A percentile compares a stretch with the other conserved stretches of the same genome.
Conservation (phyloP, 192 early-diverging fungal genomes). For the Jimgerdemannia lactiflua region DNA sequence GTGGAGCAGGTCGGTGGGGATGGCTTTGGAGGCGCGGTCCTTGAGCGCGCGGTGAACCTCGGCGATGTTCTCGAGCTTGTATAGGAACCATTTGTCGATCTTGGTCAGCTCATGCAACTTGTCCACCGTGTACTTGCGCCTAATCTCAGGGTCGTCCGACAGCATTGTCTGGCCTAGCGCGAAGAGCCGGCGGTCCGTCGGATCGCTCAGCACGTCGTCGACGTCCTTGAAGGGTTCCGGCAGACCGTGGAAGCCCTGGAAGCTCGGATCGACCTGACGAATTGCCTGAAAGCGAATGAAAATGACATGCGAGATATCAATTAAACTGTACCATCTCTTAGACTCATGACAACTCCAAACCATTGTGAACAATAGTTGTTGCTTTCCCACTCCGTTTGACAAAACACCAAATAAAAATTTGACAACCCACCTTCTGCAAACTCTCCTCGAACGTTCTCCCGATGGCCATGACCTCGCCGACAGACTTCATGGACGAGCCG, state of each 20-base stretch:
- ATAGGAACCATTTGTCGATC: conserved; percentile 89
- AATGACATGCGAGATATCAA: conserved; percentile 10
- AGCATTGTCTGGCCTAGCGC: conserved; percentile 84
- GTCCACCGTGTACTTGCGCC: conserved; percentile 74
- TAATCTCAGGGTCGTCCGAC: conserved; percentile 26
- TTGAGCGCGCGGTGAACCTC: conserved; percentile 47
- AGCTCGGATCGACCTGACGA: conserved; percentile 92
- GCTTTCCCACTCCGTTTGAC: no score
- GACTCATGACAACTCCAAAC: no score
- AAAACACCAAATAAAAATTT: no score
- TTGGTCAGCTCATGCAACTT: conserved; percentile 77
- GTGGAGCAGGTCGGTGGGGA: conserved; percentile 60
- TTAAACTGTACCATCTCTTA: conserved; percentile 6
- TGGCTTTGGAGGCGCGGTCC: conserved; percentile 14
- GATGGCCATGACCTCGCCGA: conserved; percentile 99
- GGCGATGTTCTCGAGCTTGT: conserved; percentile 85
- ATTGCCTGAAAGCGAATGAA: conserved; percentile 48
- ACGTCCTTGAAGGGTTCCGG: conserved; percentile 42
- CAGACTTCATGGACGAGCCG: conserved; percentile 92
- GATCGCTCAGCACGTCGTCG: conserved; percentile 59
- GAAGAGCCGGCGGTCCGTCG: conserved; percentile 83
- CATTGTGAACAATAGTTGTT: no score
- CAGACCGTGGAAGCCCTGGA: conserved; percentile 68
- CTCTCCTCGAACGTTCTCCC: conserved; percentile 96
- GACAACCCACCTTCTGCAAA: conserved; percentile 67